A percentile compares a stretch with the other conserved stretches of the same genome.
Evolutionary conservation across 495 filamentous ascomycete species (phyloP).

Genomic region (Aeminium ludgeri): DNA sequence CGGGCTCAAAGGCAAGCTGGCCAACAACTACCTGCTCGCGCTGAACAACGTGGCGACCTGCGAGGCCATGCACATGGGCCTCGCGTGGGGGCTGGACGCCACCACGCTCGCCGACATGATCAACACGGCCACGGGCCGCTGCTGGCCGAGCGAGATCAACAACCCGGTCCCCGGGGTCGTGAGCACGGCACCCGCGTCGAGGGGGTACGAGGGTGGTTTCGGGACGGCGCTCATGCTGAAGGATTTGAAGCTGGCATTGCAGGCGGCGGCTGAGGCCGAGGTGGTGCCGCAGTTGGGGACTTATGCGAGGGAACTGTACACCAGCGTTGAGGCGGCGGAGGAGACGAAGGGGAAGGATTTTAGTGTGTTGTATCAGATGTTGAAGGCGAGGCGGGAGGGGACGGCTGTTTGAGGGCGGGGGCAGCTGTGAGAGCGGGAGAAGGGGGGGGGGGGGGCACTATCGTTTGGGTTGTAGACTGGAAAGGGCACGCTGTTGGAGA

Average conservation of each 20-base stretch:
- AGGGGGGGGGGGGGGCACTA: too few relatives aligned
- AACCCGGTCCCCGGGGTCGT: conserved; percentile 83
- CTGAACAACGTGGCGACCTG: conserved; percentile 85
- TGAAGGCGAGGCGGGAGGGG: conserved; percentile 22
- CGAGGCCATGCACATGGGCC: conserved; percentile 84
- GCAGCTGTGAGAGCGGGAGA: too few relatives aligned
- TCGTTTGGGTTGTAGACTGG: too few relatives aligned
- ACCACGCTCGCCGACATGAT: conserved; percentile 63
- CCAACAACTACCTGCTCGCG: conserved; percentile 85
- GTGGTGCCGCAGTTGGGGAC: conserved; percentile 20
- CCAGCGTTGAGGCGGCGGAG: conserved; percentile 18
- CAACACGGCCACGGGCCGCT: conserved; percentile 70
- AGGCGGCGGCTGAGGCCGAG: conserved; percentile 18
- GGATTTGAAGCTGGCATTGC: conserved; percentile 25
- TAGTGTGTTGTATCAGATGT: conserved; percentile 27
- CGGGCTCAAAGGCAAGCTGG: conserved; percentile 71
- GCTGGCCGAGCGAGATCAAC: conserved; percentile 85
- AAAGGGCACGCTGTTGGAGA: too few relatives aligned
- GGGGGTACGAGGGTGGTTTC: conserved; percentile 68
- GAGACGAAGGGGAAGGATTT: conserved; percentile 27
- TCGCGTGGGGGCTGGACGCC: conserved; percentile 68
- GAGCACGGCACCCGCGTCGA: conserved; percentile 49
- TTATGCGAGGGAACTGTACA: conserved; percentile 23
- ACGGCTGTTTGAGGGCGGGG: too few relatives aligned
- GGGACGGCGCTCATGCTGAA: conserved; percentile 75